These are phyloP conservation scores for Mycena maculata DNA, from an alignment of 768 basidiomycete species.

Conservation along the genomic window DNA sequence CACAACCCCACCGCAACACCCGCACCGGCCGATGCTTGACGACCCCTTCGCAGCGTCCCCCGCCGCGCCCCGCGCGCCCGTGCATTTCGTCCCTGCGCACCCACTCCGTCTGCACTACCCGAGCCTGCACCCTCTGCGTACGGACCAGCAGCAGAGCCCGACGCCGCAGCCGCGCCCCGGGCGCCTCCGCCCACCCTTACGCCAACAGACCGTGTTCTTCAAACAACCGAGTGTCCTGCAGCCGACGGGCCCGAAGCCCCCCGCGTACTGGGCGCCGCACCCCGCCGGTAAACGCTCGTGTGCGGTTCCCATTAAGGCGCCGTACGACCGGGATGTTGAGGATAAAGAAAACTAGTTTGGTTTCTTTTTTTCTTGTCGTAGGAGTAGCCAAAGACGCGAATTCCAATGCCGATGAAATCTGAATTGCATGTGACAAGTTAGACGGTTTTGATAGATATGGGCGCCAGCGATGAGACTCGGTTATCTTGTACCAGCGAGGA, in stretches of 20 bases:
- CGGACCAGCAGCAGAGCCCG: constrained; percentile 28
- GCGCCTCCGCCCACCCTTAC: constrained; percentile 20
- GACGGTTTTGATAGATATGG: too few species aligned
- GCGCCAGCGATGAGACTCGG: too few species aligned
- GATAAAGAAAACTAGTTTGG: constrained; percentile 24
- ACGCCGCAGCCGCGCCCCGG: constrained; percentile 17
- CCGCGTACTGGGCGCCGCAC: constrained; percentile 29
- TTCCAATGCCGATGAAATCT: too few species aligned
- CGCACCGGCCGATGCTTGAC: background rate
- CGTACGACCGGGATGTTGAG: background rate
- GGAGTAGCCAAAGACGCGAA: too few species aligned
- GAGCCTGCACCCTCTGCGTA: constrained; percentile 11
- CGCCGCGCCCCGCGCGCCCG: background rate
- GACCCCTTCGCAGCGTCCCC: constrained; percentile 14
- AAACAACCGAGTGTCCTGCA: constrained; percentile 1
- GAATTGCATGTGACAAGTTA: too few species aligned
- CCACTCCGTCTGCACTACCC: constrained; percentile 11
- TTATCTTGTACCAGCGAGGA: too few species aligned
- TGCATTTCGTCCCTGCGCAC: constrained; percentile 12
- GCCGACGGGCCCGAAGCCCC: background rate
- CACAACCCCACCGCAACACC: background rate
- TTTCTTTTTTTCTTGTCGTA: too few species aligned
- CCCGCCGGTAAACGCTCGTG: constrained; percentile 30
- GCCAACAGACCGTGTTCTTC: constrained; percentile 32
- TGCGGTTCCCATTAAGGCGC: constrained; percentile 29